phyloP scores from a whole-genome alignment of 805 yeast genomes.

The Monosporozyma aquatica region DNA sequence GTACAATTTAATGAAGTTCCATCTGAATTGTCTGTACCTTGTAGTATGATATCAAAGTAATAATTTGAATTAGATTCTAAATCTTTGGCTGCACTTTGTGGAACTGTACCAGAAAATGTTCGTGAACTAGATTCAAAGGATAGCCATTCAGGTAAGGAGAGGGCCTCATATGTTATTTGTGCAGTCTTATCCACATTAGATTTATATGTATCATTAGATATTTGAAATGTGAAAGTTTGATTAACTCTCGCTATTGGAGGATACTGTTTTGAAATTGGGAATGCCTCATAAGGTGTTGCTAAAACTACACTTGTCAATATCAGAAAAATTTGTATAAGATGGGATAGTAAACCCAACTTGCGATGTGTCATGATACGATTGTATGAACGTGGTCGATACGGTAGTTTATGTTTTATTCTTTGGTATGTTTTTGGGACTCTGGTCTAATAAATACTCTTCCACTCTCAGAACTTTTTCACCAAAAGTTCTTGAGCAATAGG shows the following conservation, averaged over 20 bases:
- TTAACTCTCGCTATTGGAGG: constrained; percentile 81
- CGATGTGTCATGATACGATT: background rate
- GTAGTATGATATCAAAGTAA: constrained; percentile 41
- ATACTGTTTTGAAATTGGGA: constrained; percentile 48
- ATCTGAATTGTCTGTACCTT: constrained; percentile 58
- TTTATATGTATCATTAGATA: constrained; percentile 62
- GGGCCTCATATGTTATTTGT: constrained; percentile 45
- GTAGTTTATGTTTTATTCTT: background rate
- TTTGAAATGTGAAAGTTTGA: constrained; percentile 50
- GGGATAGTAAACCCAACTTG: background rate
- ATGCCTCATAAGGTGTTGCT: constrained; percentile 26
- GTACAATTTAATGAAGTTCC: constrained; percentile 35
- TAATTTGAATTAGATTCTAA: constrained; percentile 25
- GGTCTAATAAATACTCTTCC: too few relatives aligned
- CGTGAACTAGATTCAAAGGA: constrained; percentile 53
- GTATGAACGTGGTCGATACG: too few relatives aligned
- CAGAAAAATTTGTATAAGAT: background rate
- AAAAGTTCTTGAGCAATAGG: background rate
- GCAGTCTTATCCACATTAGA: constrained; percentile 34
- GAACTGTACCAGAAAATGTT: constrained; percentile 63
- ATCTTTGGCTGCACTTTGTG: background rate
- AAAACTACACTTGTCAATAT: background rate
- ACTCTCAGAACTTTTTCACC: background rate
- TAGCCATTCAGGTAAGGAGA: constrained; percentile 69
- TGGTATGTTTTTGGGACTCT: background rate